phyloP scores from a whole-genome alignment of 73 alveolate genomes.

The Durusdinium trenchii region DNA sequence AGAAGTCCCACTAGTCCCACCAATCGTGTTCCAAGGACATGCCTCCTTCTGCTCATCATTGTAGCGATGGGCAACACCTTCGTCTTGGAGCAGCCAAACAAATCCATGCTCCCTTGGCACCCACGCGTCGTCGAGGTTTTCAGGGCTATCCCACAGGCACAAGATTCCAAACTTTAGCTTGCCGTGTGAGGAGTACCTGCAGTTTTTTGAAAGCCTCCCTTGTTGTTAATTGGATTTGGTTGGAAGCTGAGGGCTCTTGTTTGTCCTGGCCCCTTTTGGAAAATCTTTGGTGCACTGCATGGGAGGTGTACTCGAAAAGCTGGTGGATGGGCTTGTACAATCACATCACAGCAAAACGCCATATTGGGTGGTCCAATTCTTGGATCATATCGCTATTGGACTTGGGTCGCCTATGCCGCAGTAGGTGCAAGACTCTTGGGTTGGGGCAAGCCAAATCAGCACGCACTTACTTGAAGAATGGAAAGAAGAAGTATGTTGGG shows the following conservation, averaged over 20 bases:
- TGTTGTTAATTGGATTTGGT: no score
- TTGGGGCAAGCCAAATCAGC: not conserved
- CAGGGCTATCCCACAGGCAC: not conserved
- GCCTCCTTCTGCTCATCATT: not conserved
- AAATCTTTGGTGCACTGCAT: no score
- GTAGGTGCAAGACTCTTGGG: not conserved
- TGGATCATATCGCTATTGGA: not conserved
- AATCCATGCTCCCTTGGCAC: not conserved
- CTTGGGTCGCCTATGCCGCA: not conserved
- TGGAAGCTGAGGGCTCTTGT: no score
- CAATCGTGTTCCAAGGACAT: slow-evolving; percentile 8
- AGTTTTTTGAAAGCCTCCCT: no score
- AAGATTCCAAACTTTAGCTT: no score
- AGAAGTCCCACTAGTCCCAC: no score
- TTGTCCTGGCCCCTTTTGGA: no score
- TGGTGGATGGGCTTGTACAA: slow-evolving; percentile 17
- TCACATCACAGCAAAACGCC: not conserved
- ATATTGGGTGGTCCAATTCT: not conserved
- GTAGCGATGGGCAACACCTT: not conserved
- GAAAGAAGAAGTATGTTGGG: not conserved
- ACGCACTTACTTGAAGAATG: not conserved
- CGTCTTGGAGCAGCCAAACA: slow-evolving; percentile 9
- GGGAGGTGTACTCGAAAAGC: not conserved
- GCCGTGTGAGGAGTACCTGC: no score
- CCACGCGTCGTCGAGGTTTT: not conserved